Evolutionary conservation across 2,329 filamentous ascomycete species (phyloP).

Genomic region (Diaporthe vaccinii): DNA sequence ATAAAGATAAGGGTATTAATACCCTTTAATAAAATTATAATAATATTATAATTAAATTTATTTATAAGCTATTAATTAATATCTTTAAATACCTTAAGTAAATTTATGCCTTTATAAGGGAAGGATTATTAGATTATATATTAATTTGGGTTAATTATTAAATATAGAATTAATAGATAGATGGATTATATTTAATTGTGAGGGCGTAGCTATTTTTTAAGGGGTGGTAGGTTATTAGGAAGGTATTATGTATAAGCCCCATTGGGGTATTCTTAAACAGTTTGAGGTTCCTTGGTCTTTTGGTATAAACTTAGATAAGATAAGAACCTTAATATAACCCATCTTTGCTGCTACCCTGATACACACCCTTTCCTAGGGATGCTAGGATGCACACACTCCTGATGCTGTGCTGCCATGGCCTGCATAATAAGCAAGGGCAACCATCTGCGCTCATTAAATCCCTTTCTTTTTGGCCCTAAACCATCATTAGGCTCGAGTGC

Average conservation of each 20-base stretch:
- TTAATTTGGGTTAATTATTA: no score
- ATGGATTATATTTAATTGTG: neutral
- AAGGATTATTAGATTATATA: neutral
- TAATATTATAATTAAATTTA: no score
- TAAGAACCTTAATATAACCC: no score
- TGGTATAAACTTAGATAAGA: no score
- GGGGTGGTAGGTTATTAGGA: neutral
- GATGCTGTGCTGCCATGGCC: constrained; percentile 17
- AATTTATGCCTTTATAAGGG: neutral
- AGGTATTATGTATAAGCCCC: neutral
- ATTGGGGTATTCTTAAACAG: no score
- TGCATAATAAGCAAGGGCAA: constrained; percentile 36
- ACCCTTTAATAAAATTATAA: no score
- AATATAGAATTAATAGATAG: neutral
- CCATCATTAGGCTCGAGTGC: constrained; percentile 28
- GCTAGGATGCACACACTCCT: constrained; percentile 2
- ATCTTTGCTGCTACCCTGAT: no score
- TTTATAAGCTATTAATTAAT: no score
- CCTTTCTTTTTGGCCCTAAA: constrained; percentile 27
- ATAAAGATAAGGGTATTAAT: no score
- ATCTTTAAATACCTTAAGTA: no score
- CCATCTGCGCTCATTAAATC: constrained; percentile 28
- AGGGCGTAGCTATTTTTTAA: neutral
- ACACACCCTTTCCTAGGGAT: neutral
- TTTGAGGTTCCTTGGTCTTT: no score